Percentiles rank a stretch among this genome's conserved stretches.
phyloP scores from a whole-genome alignment of 2,329 filamentous ascomycete genomes.

The Penicillium hordei region DNA sequence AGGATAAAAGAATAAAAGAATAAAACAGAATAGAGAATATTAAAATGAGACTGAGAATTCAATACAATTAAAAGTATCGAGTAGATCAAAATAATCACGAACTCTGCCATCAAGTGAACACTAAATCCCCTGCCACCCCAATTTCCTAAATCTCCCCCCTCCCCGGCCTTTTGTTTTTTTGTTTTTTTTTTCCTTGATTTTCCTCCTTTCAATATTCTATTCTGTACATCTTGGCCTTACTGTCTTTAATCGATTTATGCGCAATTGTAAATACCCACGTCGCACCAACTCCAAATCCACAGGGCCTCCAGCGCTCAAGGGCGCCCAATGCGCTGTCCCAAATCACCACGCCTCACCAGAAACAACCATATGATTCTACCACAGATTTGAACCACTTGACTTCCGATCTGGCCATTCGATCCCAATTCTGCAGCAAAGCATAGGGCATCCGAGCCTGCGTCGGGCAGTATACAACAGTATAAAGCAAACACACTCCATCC shows the following conservation, averaged over 20 bases:
- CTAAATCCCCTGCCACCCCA: constrained; percentile 31
- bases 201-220: not conserved
- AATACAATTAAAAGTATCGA: not conserved
- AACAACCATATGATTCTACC: constrained; percentile 3
- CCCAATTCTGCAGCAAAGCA: not conserved
- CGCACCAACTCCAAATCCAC: not conserved
- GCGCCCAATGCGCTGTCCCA: constrained; percentile 29
- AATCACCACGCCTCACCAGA: constrained; percentile 11
- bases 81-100: not conserved
- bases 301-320: constrained; percentile 8
- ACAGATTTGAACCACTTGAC: not conserved
- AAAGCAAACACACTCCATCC: not conserved
- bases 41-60: not conserved
- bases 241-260: not conserved
- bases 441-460: constrained; percentile 8
- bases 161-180: constrained; percentile 11
- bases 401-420: not conserved
- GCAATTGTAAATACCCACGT: constrained; percentile 8
- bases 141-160: constrained; percentile 23
- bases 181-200: not conserved
- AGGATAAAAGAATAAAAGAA: not conserved
- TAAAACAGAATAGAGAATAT: not conserved
- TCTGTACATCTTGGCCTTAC: not conserved
- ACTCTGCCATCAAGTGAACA: not conserved
- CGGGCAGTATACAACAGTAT: constrained; percentile 8